These are phyloP conservation scores for Mucor sp. DNA, from an alignment of 371 early-diverging fungal species.

Conservation along the genomic window DNA sequence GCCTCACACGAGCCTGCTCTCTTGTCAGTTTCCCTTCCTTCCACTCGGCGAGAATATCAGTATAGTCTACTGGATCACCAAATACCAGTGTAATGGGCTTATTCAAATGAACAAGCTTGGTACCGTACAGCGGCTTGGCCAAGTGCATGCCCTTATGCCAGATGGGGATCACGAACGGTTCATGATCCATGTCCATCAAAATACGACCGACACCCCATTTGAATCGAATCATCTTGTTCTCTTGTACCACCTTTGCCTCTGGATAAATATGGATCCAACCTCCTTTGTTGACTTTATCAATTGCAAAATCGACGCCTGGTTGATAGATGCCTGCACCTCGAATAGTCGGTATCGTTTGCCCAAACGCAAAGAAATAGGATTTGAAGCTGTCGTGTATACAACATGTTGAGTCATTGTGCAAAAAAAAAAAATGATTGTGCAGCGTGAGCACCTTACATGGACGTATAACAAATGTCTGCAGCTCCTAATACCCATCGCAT, in stretches of 20 bases:
- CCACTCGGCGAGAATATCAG: constrained; percentile 59
- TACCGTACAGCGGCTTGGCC: constrained; percentile 53
- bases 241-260: constrained; percentile 79
- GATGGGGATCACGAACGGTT: constrained; percentile 73
- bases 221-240: constrained; percentile 65
- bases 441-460: constrained; percentile 46
- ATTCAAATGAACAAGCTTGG: constrained; percentile 35
- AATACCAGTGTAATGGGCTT: constrained; percentile 57
- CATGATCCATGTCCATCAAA: constrained; percentile 71
- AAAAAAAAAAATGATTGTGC: neutral
- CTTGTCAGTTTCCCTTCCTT: constrained; percentile 50
- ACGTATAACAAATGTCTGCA: constrained; percentile 82
- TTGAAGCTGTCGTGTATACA: constrained; percentile 40
- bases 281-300: constrained; percentile 40
- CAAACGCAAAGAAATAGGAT: constrained; percentile 74
- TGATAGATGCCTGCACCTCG: constrained; percentile 88
- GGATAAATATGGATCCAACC: constrained; percentile 83
- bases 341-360: constrained; percentile 82
- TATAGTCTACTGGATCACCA: constrained; percentile 74
- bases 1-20: constrained; percentile 57
- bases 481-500: constrained; percentile 89
- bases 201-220: constrained; percentile 90
- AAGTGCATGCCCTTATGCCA: constrained; percentile 65
- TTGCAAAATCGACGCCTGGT: constrained; percentile 78
- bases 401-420: neutral